Percentiles rank a stretch among this genome's conserved stretches.
These are phyloP conservation scores for Clonostachys chloroleuca DNA, from an alignment of 2,329 filamentous ascomycete species.

Conservation along the genomic window DNA sequence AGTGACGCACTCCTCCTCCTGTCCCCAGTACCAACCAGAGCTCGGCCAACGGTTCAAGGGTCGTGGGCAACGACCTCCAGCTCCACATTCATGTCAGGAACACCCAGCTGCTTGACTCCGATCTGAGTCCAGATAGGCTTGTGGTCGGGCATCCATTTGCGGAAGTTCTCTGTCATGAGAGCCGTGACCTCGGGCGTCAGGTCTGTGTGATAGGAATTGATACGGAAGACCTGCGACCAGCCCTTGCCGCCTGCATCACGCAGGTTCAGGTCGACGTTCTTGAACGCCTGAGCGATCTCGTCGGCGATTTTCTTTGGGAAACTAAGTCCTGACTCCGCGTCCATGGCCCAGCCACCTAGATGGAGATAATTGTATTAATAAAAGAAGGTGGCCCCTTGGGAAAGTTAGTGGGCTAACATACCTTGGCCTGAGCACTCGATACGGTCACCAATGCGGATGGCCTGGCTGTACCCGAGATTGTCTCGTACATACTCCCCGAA, in stretches of 20 bases:
- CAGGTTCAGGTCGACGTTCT: constrained; percentile 45
- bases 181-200: constrained; percentile 28
- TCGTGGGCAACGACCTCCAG: constrained; percentile 37
- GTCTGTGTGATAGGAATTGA: constrained; percentile 36
- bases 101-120: constrained; percentile 39
- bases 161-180: constrained; percentile 36
- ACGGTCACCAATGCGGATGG: constrained; percentile 39
- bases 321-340: constrained; percentile 10
- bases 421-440: constrained; percentile 44
- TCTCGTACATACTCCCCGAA: constrained; percentile 19
- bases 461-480: constrained; percentile 36
- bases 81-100: constrained; percentile 46
- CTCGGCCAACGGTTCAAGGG: background rate
- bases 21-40: no score
- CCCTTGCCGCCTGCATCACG: constrained; percentile 46
- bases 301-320: constrained; percentile 27
- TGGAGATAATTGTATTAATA: background rate
- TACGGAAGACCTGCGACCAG: constrained; percentile 43
- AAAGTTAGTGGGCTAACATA: constrained; percentile 7
- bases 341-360: constrained; percentile 20
- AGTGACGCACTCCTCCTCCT: no score
- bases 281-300: constrained; percentile 45
- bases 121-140: constrained; percentile 46
- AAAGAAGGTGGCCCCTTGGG: background rate
- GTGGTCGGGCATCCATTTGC: constrained; percentile 44